Evolutionary conservation across 768 basidiomycete genomes (phyloP).

Genomic region (Nidularia sp.): DNA sequence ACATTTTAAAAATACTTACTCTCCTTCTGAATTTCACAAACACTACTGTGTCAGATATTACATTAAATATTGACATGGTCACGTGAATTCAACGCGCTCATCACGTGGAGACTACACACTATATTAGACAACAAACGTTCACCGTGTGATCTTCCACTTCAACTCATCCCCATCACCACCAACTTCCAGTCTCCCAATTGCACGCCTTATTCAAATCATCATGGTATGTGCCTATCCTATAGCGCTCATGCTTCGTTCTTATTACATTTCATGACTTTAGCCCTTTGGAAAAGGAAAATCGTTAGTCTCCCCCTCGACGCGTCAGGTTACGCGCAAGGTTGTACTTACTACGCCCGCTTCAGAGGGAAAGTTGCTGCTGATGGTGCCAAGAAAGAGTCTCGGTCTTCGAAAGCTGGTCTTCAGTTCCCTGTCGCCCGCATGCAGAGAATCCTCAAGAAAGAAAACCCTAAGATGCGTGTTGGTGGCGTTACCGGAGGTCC

Average conservation of each 20-base stretch:
- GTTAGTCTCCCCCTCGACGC: slow-evolving; percentile 20
- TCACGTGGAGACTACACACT: not conserved
- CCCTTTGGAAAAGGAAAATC: slow-evolving; percentile 58
- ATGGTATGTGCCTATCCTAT: slow-evolving; percentile 15
- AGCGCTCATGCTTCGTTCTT: slow-evolving; percentile 1
- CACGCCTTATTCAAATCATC: not conserved
- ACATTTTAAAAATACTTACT: too few relatives aligned
- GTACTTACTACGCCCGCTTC: not conserved
- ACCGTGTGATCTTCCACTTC: not conserved
- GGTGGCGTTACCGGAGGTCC: slow-evolving; percentile 65
- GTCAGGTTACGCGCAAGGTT: not conserved
- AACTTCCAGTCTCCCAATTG: not conserved
- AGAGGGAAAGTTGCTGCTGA: slow-evolving; percentile 14
- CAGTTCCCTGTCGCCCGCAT: slow-evolving; percentile 84
- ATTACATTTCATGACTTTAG: not conserved
- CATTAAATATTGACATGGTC: too few relatives aligned
- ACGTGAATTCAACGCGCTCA: not conserved
- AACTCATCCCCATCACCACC: not conserved
- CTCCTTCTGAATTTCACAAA: too few relatives aligned
- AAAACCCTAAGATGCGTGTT: slow-evolving; percentile 69
- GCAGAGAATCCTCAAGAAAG: slow-evolving; percentile 70
- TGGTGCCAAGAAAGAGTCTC: slow-evolving; percentile 57
- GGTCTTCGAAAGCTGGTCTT: slow-evolving; percentile 61
- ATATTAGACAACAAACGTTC: not conserved
- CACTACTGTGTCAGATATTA: too few relatives aligned